Evolutionary conservation across 1,139 yeast species (phyloP), one percentile per base, ranked within the genome.

Genomic region (Suhomyces ambrosiae): DNA sequence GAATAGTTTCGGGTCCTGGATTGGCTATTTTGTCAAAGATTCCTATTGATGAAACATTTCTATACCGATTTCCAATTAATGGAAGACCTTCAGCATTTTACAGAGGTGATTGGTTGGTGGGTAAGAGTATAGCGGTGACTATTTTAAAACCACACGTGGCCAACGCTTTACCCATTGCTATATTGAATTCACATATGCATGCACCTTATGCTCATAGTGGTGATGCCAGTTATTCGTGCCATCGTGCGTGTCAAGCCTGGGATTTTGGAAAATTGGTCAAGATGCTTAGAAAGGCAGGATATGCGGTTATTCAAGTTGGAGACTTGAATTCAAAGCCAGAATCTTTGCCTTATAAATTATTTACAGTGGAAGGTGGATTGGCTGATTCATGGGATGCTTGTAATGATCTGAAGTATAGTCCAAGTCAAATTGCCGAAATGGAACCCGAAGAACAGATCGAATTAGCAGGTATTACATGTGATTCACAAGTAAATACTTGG

Each of bases 101-200:
- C 65, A 67, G 97, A 42, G 99, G 99, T 19, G 99, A 92, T 60
- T 92, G 97, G 96, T 87, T 78, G 49, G 99, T 94, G 16, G 99
- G 99, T 3, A 92, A 92, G 58, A 77, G 94, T 16, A 77, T 89
- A 14, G 86, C 95, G 0, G 81, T 89, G 2, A 86, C 95, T 0
- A 62, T 83, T 10, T 67, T 90, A 30, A 65, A 68, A 37, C 82
- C 85, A 7, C 68, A 74, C 6, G 58, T 58, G 14, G 53, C 63
- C 2, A 70, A 72, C 11, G 58, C 69, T 3, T 61, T 72, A 13
- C 87, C 83, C 11, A 65, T 92, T 32, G 97, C 95, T 10, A 61
- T 94, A 7, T 67, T 92, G 53, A 90, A 90, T 54, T 83, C 95
- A 12, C 99, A 92, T 57, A 84, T 94, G 92, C 99, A 92, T 63